Base-by-base conservation (phyloP, 73 alveolate genomes). In the Paramecium tetraurelia region DNA sequence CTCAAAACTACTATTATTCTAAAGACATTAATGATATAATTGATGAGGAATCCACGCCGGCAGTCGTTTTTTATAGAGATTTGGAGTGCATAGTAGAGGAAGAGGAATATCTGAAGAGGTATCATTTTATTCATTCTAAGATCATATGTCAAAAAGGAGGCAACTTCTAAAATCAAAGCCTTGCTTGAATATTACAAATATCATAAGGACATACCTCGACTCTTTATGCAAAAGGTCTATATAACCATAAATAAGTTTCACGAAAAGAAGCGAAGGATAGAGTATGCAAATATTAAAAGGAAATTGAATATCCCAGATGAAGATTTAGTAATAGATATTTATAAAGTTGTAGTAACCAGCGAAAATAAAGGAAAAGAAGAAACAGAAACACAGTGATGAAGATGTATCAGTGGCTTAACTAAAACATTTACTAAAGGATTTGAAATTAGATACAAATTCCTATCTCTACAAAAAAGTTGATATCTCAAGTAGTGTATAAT, bases 21-120 rank as follows among this genome's bases (percentile, higher is more conserved):
- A 89, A 89, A 40, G 94, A 89, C 18, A 89, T 89, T 16, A 89
- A 89, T 71, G 94, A 89, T 89, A 89, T 89, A 16, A 59, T 89
- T 21, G 94, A 59, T 18, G 75, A 89, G 27, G 94, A 46, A 46
- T 70, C 92, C 5, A 89, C 94, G 6, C 72, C 86, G 9, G 85
- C 87, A 4, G 94, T 89, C 4, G 75, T 89, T 2, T 46, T 77
- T 63, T 89, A 40, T 71, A 58, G 94, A 36, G 94, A 89, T 89
- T 22, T 89, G 7, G 94, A 89, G 41, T 24, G 89, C 29, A 70
- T 44, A 20, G 63, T 46, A 31, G 94, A 89, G 48, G 89, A 89
- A 27, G 94, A 89, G 31, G 94, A 89, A 31, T 89, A 70, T 71
- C 46, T 89, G 12, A 89, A 89, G 68, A 69, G 94, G 80, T 89